Conservation (phyloP, 352 stramenopile species). For the Phytophthora foliorum region DNA sequence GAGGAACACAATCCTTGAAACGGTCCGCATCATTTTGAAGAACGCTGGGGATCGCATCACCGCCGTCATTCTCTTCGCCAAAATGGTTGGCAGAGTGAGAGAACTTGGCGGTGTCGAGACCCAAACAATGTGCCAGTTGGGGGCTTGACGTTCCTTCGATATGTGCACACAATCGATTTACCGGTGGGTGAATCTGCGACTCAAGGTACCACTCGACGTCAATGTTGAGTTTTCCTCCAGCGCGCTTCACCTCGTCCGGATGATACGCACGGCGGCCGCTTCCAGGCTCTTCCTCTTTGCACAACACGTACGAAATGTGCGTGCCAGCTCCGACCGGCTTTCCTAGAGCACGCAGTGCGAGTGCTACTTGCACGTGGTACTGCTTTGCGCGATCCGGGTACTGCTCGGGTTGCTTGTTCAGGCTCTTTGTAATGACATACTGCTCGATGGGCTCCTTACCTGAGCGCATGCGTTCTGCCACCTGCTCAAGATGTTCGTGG, state of each 20-base stretch:
- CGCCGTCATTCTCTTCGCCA: conserved; percentile 87
- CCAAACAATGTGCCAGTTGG: conserved; percentile 96
- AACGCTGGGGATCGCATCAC: conserved; percentile 90
- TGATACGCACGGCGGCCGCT: conserved; percentile 85
- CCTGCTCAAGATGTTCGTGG: conserved; percentile 94
- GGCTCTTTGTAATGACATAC: conserved; percentile 99
- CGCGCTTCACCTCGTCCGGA: conserved; percentile 84
- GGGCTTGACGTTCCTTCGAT: conserved; percentile 97
- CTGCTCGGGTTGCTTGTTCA: conserved; percentile 99
- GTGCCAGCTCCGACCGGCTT: conserved; percentile 98
- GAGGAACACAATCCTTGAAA: conserved; percentile 88
- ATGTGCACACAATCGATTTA: conserved; percentile 98
- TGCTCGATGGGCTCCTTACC: conserved; percentile 96
- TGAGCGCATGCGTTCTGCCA: conserved; percentile 95
- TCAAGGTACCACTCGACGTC: conserved; percentile 98
- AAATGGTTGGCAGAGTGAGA: conserved; percentile 81
- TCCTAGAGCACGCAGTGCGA: conserved; percentile 95
- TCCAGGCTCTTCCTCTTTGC: conserved; percentile 84
- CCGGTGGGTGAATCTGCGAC: conserved; percentile 96
- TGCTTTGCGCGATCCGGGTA: conserved; percentile 97
- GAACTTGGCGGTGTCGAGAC: conserved; percentile 97
- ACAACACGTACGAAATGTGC: conserved; percentile 99
- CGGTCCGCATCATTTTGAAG: conserved; percentile 89
- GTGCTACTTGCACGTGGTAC: conserved; percentile 98
- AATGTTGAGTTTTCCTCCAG: conserved; percentile 87